A percentile compares a stretch with the other conserved stretches of the same genome.
phyloP scores from a whole-genome alignment of 2,329 filamentous ascomycete genomes.

The Zymoseptoria pseudotritici region DNA sequence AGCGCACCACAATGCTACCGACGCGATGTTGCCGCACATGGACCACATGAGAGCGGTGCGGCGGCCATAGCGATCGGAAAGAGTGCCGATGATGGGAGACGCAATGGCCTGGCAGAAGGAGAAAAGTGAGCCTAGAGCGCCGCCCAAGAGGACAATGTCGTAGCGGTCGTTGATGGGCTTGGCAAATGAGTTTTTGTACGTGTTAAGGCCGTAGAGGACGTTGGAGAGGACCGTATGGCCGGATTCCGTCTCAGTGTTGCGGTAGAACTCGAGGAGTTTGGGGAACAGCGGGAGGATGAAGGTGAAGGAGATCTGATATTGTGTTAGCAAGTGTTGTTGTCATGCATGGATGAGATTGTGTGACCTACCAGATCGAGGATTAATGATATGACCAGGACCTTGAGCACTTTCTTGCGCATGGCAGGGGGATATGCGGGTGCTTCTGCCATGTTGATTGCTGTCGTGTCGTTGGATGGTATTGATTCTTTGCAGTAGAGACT shows the following conservation, averaged over 20 bases:
- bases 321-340: neutral
- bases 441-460: neutral
- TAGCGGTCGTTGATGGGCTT: slow-evolving; percentile 92
- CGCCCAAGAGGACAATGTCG: slow-evolving; percentile 91
- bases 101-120: slow-evolving; percentile 86
- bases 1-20: slow-evolving; percentile 87
- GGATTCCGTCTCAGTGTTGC: slow-evolving; percentile 62
- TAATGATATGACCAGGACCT: slow-evolving; percentile 18
- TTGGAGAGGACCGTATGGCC: slow-evolving; percentile 63
- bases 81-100: slow-evolving; percentile 78
- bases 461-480: neutral
- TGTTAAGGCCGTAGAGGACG: slow-evolving; percentile 75
- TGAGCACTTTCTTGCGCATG: slow-evolving; percentile 18
- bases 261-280: slow-evolving; percentile 92
- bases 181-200: slow-evolving; percentile 90
- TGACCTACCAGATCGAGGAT: slow-evolving; percentile 19
- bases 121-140: slow-evolving; percentile 88
- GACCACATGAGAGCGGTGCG: slow-evolving; percentile 79
- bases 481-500: neutral
- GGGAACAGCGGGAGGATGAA: slow-evolving; percentile 97
- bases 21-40: slow-evolving; percentile 89
- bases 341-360: neutral
- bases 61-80: slow-evolving; percentile 84
- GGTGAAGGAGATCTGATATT: slow-evolving; percentile 80
- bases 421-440: neutral